Conservation (phyloP, 345 rosid genomes). For the Camelina laxa region DNA sequence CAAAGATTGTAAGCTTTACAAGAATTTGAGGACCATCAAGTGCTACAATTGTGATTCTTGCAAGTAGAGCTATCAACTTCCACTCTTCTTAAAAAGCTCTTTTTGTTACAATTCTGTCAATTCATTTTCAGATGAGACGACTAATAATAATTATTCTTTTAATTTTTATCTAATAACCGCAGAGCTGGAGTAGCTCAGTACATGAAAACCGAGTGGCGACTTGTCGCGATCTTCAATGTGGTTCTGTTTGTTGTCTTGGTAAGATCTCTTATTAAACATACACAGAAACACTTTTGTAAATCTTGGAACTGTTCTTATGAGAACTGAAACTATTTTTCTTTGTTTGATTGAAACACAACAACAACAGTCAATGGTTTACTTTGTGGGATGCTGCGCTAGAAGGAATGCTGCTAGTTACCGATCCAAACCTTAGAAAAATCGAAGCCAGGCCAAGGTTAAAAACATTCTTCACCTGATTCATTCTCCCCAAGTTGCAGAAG, state of each 20-base stretch:
- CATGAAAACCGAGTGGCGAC: constrained; percentile 92
- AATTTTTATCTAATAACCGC: neutral
- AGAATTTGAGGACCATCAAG: constrained; percentile 64
- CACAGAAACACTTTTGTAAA: neutral
- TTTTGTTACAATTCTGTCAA: constrained; percentile 1
- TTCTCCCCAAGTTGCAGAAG: constrained; percentile 13
- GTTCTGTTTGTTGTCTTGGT: constrained; percentile 76
- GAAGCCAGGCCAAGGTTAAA: neutral
- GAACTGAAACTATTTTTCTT: neutral
- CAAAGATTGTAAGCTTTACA: constrained; percentile 86
- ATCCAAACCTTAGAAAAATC: constrained; percentile 55
- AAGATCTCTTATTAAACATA: constrained; percentile 29
- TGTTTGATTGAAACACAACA: neutral
- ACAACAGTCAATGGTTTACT: constrained; percentile 71
- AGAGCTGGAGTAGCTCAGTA: constrained; percentile 99
- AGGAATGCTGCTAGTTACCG: constrained; percentile 60
- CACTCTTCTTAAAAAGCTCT: neutral
- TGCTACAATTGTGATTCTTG: constrained; percentile 95
- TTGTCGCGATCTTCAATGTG: constrained; percentile 83
- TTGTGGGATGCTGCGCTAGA: constrained; percentile 95
- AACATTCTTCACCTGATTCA: neutral
- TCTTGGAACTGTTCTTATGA: constrained; percentile 2
- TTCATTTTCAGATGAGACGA: constrained; percentile 11
- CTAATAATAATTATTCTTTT: neutral
- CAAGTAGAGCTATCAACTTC: constrained; percentile 61